Conservation (phyloP, 495 filamentous ascomycete genomes). For the Penicillium chermesinum region DNA sequence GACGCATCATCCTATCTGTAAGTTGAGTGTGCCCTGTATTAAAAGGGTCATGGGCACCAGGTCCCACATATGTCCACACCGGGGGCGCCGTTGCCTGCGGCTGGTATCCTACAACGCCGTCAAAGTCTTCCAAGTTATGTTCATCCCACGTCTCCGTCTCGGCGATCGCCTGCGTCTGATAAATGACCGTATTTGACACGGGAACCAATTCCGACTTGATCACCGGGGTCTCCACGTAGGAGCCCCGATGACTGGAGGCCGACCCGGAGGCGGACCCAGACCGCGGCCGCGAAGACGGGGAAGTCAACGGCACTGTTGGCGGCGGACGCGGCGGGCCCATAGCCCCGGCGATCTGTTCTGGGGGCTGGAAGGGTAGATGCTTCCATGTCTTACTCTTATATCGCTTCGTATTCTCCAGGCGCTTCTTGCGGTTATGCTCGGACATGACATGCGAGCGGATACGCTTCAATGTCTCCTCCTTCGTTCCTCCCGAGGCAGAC, state of each 20-base stretch:
- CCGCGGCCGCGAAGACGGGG: background rate
- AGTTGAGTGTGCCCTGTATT: constrained; percentile 37
- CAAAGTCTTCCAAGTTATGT: constrained; percentile 10
- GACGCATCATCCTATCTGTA: constrained; percentile 40
- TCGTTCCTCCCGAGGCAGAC: constrained; percentile 35
- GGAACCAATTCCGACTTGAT: constrained; percentile 12
- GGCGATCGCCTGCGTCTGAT: constrained; percentile 7
- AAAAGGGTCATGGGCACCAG: constrained; percentile 40
- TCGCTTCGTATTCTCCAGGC: constrained; percentile 39
- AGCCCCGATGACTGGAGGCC: constrained; percentile 11
- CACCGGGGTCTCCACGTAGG: constrained; percentile 5
- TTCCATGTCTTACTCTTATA: constrained; percentile 44
- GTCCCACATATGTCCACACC: constrained; percentile 27
- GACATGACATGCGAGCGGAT: constrained; percentile 50
- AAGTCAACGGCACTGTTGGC: constrained; percentile 3
- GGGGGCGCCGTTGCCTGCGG: constrained; percentile 1
- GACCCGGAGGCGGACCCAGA: constrained; percentile 13
- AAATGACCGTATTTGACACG: background rate
- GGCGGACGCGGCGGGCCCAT: constrained; percentile 13
- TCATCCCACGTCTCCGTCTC: constrained; percentile 5
- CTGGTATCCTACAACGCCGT: constrained; percentile 12
- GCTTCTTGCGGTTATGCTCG: constrained; percentile 47
- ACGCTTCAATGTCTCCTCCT: constrained; percentile 44
- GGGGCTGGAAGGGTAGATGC: constrained; percentile 37
- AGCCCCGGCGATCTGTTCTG: constrained; percentile 23